These are phyloP conservation scores for Cyberlindnera euphorbiiphila DNA, from an alignment of 805 yeast genomes.

Conservation along the genomic window DNA sequence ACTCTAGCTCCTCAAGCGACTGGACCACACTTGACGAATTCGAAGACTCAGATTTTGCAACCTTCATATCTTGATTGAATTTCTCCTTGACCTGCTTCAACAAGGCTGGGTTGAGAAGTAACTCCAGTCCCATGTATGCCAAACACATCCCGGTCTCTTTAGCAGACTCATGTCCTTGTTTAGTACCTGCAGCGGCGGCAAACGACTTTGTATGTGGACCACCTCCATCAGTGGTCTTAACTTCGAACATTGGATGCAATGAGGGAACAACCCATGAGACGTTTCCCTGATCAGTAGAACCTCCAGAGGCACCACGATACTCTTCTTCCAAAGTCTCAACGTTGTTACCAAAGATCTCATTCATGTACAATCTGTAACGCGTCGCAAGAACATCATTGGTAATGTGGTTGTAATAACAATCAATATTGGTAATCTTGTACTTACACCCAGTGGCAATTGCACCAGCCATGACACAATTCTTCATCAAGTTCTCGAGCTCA, in stretches of 20 bases:
- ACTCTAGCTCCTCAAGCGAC: too few relatives aligned
- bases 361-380: conserved; percentile 5
- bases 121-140: background rate
- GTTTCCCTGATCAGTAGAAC: conserved; percentile 14
- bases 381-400: conserved; percentile 7
- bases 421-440: conserved; percentile 4
- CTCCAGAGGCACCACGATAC: conserved; percentile 1
- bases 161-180: conserved; percentile 6
- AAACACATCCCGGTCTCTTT: conserved; percentile 4
- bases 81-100: conserved; percentile 1
- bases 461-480: conserved; percentile 13
- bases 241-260: conserved; percentile 10
- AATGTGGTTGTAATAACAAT: conserved; percentile 10
- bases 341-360: conserved; percentile 1
- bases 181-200: conserved; percentile 10
- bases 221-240: background rate
- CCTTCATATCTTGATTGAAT: background rate
- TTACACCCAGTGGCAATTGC: conserved; percentile 14
- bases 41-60: too few relatives aligned
- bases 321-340: conserved; percentile 2
- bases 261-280: conserved; percentile 11
- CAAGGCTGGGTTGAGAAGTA: background rate
- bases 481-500: conserved; percentile 6
- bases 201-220: conserved; percentile 10
- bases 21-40: too few relatives aligned